Conservation (phyloP, 2,329 filamentous ascomycete species). For the Bipolaris oryzae region DNA sequence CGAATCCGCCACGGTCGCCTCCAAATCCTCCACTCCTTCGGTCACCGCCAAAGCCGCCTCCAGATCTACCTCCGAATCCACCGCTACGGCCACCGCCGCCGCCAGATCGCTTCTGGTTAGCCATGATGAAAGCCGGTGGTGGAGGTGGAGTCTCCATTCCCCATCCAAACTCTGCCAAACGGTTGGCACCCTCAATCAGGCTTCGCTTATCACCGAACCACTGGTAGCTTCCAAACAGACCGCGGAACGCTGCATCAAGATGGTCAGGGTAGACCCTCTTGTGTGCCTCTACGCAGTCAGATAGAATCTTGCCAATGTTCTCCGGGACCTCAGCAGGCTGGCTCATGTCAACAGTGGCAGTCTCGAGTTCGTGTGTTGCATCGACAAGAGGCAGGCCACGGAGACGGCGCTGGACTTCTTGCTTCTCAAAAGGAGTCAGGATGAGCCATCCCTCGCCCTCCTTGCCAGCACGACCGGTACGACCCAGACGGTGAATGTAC, state of each 20-base stretch:
- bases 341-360: slow-evolving; percentile 57
- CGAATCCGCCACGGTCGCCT: background rate
- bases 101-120: slow-evolving; percentile 17
- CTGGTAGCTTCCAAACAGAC: slow-evolving; percentile 61
- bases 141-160: slow-evolving; percentile 49
- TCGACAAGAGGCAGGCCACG: slow-evolving; percentile 63
- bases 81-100: slow-evolving; percentile 21
- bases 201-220: slow-evolving; percentile 50
- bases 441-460: slow-evolving; percentile 74
- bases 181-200: slow-evolving; percentile 54
- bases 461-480: slow-evolving; percentile 70
- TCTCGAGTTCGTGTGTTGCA: slow-evolving; percentile 59
- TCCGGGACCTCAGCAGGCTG: slow-evolving; percentile 50
- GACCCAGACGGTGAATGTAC: slow-evolving; percentile 60
- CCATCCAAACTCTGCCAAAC: slow-evolving; percentile 55
- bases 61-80: slow-evolving; percentile 12
- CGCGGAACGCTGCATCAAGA: slow-evolving; percentile 61
- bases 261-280: slow-evolving; percentile 49
- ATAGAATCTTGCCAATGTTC: slow-evolving; percentile 53
- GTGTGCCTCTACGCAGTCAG: slow-evolving; percentile 53
- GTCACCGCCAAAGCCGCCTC: slow-evolving; percentile 18
- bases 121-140: slow-evolving; percentile 34
- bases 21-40: slow-evolving; percentile 13
- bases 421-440: slow-evolving; percentile 61
- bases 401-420: slow-evolving; percentile 59